Conservation (phyloP, 1,284 basidiomycete genomes). For the Ustilago crameri region DNA sequence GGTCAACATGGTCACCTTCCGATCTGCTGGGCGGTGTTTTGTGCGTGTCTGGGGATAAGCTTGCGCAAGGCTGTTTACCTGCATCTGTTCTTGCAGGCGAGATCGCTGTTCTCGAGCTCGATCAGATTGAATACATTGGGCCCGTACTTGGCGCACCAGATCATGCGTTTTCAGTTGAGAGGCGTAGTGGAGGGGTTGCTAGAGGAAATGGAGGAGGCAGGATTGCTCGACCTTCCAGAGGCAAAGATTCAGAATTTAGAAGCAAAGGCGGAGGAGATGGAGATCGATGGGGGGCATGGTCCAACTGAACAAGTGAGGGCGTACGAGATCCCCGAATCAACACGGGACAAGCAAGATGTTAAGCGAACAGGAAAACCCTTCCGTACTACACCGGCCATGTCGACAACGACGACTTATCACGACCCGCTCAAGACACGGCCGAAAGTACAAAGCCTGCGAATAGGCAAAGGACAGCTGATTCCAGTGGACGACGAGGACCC, state of each 20-base stretch:
- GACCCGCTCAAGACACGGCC: slow-evolving; percentile 3
- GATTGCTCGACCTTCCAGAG: slow-evolving; percentile 3
- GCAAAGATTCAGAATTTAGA: not conserved
- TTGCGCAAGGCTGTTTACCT: slow-evolving; percentile 78
- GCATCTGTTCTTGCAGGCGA: slow-evolving; percentile 90
- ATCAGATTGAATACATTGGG: slow-evolving; percentile 91
- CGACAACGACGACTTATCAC: not conserved
- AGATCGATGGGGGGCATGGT: slow-evolving; percentile 1
- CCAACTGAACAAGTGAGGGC: not conserved
- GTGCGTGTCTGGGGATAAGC: slow-evolving; percentile 79
- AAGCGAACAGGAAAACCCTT: slow-evolving; percentile 5
- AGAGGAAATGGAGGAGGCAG: slow-evolving; percentile 12
- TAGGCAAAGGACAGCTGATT: slow-evolving; percentile 18
- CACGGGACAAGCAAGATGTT: not conserved
- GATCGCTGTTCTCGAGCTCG: slow-evolving; percentile 87
- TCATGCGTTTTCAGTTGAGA: slow-evolving; percentile 78
- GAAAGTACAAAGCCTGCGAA: slow-evolving; percentile 14
- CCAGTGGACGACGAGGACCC: slow-evolving; percentile 43
- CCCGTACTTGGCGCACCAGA: slow-evolving; percentile 89
- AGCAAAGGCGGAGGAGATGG: slow-evolving; percentile 1
- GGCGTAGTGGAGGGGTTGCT: slow-evolving; percentile 28
- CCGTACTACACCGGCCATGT: slow-evolving; percentile 13
- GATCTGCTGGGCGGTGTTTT: slow-evolving; percentile 87
- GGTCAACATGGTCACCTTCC: slow-evolving; percentile 80
- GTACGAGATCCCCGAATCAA: slow-evolving; percentile 7